Conservation (phyloP, 148 eudicot species). For the Dianthus caryophyllus region DNA sequence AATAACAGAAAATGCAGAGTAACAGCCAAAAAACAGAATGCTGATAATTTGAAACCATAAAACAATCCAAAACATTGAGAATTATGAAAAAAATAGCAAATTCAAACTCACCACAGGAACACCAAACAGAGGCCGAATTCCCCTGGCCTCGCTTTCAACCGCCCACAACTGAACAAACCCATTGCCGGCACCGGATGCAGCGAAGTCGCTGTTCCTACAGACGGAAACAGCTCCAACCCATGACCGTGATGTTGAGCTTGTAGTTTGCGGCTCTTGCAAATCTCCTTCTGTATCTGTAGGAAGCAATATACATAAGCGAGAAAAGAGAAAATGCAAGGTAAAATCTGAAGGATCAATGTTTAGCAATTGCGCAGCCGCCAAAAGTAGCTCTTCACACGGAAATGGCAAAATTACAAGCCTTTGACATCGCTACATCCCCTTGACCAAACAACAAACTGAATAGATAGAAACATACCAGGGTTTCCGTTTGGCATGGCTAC, state of each 20-base stretch:
- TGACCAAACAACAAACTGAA: background rate
- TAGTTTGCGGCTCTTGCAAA: constrained; percentile 22
- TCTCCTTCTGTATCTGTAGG: constrained; percentile 40
- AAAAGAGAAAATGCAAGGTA: background rate
- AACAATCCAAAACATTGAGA: background rate
- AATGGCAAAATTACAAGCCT: background rate
- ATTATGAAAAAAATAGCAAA: background rate
- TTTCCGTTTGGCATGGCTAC: constrained; percentile 57
- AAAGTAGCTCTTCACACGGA: background rate
- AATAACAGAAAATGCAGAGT: background rate
- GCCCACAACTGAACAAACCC: constrained; percentile 78
- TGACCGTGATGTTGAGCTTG: constrained; percentile 48
- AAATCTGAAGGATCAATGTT: background rate
- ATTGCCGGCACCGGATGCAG: constrained; percentile 97
- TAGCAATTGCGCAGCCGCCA: background rate
- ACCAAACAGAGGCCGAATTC: constrained; percentile 68
- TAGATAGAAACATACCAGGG: constrained; percentile 38
- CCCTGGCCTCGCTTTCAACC: constrained; percentile 71
- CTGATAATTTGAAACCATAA: background rate
- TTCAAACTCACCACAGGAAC: constrained; percentile 62
- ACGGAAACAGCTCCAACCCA: constrained; percentile 87
- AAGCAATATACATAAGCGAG: background rate
- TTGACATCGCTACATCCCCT: no score
- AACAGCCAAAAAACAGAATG: background rate
- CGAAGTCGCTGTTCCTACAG: constrained; percentile 88